Conservation (phyloP, 2,329 filamentous ascomycete genomes). For the Neoascochyta sp. region DNA sequence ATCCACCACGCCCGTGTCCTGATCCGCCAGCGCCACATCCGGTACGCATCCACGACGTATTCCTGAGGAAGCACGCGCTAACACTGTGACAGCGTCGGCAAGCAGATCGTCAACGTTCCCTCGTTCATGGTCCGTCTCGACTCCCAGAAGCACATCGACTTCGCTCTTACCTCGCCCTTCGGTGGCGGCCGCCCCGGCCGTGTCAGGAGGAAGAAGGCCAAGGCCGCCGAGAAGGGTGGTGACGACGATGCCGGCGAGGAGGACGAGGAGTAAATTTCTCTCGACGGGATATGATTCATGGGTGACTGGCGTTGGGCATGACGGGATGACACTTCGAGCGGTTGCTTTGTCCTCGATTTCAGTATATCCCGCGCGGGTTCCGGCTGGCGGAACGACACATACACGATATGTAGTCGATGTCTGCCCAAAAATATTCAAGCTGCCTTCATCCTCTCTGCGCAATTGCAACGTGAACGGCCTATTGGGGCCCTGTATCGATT, state of each 20-base stretch:
- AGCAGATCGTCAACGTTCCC: slow-evolving; percentile 99
- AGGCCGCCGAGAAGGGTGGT: slow-evolving; percentile 82
- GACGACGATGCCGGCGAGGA: slow-evolving; percentile 83
- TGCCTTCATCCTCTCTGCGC: slow-evolving; percentile 27
- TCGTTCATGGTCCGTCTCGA: slow-evolving; percentile 99
- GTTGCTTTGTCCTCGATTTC: slow-evolving; percentile 26
- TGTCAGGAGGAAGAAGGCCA: slow-evolving; percentile 99
- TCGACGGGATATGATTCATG: slow-evolving; percentile 30
- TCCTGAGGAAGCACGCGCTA: slow-evolving; percentile 7
- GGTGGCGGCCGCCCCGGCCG: slow-evolving; percentile 95
- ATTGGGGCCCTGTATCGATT: too few relatives aligned
- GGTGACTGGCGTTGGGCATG: slow-evolving; percentile 38
- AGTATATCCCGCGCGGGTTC: slow-evolving; percentile 30
- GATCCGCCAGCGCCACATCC: slow-evolving; percentile 99
- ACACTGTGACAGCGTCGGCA: slow-evolving; percentile 70
- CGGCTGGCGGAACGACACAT: slow-evolving; percentile 26
- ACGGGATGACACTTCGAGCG: slow-evolving; percentile 33
- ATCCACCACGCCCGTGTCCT: slow-evolving; percentile 99
- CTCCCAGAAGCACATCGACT: slow-evolving; percentile 99
- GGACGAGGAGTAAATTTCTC: slow-evolving; percentile 61
- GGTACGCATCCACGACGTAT: slow-evolving; percentile 41
- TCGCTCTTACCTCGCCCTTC: slow-evolving; percentile 94
- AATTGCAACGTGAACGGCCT: too few relatives aligned
- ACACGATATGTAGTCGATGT: slow-evolving; percentile 24
- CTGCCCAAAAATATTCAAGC: slow-evolving; percentile 33